phyloP scores from a whole-genome alignment of 306 rosid genomes.

The Trichosanthes truncata region DNA sequence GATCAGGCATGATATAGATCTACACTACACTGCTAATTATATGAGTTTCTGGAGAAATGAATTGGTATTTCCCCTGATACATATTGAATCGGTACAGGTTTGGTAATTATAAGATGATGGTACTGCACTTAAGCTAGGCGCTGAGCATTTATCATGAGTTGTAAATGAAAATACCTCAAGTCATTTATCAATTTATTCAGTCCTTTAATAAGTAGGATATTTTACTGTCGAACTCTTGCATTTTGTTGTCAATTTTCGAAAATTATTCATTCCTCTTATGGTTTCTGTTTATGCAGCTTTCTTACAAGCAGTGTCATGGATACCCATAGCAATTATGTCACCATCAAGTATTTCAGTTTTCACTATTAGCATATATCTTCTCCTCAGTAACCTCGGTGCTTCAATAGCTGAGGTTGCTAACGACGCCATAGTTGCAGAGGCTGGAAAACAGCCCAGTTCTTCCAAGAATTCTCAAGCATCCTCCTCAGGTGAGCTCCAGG shows the following conservation, averaged over 20 bases:
- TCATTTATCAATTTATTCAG: neutral
- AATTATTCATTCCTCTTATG: neutral
- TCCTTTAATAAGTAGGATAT: neutral
- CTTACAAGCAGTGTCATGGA: slow-evolving; percentile 86
- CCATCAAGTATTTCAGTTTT: slow-evolving; percentile 50
- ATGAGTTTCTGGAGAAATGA: neutral
- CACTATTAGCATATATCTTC: slow-evolving; percentile 52
- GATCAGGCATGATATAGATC: neutral
- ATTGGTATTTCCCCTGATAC: neutral
- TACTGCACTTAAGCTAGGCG: neutral
- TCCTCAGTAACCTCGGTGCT: slow-evolving; percentile 85
- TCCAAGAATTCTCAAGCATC: slow-evolving; percentile 30
- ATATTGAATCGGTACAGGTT: neutral
- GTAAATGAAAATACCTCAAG: neutral
- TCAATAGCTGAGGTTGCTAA: slow-evolving; percentile 90
- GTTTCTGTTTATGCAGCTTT: slow-evolving; percentile 44
- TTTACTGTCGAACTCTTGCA: neutral
- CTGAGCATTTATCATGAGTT: neutral
- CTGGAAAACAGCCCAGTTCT: slow-evolving; percentile 43
- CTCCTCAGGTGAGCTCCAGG: slow-evolving; percentile 68
- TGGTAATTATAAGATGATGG: neutral
- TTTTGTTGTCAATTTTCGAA: neutral
- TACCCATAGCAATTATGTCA: slow-evolving; percentile 52
- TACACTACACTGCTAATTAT: neutral
- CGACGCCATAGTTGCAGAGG: slow-evolving; percentile 90